Conservation (phyloP, 2,329 filamentous ascomycete species). For the Diaporthe eres region DNA sequence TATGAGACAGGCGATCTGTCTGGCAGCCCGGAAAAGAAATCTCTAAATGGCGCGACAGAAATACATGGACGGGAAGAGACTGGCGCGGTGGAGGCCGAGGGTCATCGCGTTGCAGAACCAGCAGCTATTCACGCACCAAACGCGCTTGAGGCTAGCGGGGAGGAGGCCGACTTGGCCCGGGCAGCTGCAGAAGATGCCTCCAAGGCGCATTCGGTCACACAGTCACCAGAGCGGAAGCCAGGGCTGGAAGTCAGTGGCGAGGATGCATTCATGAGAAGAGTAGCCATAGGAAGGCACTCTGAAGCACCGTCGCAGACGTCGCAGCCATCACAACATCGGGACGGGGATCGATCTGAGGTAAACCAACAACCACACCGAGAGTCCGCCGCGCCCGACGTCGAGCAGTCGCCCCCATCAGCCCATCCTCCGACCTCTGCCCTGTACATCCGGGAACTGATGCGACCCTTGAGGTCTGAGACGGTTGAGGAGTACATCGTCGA, state of each 20-base stretch:
- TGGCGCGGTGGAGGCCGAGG: neutral
- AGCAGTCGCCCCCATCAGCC: constrained; percentile 63
- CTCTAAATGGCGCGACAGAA: constrained; percentile 23
- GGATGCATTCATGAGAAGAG: constrained; percentile 1
- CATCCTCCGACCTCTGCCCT: constrained; percentile 83
- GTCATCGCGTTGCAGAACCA: neutral
- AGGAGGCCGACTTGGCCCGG: constrained; percentile 15
- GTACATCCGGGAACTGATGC: constrained; percentile 93
- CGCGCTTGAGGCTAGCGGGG: constrained; percentile 2
- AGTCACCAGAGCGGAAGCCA: neutral
- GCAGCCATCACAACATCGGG: constrained; percentile 41
- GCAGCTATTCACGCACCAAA: neutral
- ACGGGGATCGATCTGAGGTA: constrained; percentile 41
- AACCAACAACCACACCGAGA: constrained; percentile 33
- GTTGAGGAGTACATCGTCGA: constrained; percentile 78
- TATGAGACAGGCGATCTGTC: constrained; percentile 45
- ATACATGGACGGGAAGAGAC: neutral
- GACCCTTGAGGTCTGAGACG: constrained; percentile 79
- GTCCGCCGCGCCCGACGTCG: constrained; percentile 50
- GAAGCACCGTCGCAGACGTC: constrained; percentile 39
- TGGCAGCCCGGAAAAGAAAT: constrained; percentile 34
- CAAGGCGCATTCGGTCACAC: neutral
- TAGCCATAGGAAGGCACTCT: constrained; percentile 31
- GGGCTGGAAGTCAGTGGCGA: constrained; percentile 17
- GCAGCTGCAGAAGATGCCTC: constrained; percentile 28